A percentile compares a stretch with the other conserved stretches of the same genome.
These are phyloP conservation scores for Schizothecium vesticola DNA, from an alignment of 495 filamentous ascomycete genomes.

Conservation along the genomic window DNA sequence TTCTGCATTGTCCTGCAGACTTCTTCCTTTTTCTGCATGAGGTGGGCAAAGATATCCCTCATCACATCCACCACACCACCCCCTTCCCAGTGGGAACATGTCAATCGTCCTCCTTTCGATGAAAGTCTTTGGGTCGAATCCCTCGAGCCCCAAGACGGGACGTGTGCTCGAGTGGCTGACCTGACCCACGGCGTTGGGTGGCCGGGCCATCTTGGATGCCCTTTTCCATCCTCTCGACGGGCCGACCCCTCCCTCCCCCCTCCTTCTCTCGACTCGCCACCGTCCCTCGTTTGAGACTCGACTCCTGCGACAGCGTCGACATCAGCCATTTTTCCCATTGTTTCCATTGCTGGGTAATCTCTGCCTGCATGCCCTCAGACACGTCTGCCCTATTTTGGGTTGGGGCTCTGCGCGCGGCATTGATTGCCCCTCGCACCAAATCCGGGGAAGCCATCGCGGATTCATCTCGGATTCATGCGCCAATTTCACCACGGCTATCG, in stretches of 20 bases:
- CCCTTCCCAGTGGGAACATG: background rate
- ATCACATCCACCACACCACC: background rate
- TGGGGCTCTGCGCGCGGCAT: background rate
- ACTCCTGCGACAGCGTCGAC: background rate
- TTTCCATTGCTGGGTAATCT: background rate
- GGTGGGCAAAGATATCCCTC: background rate
- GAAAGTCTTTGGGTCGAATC: background rate
- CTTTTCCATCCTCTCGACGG: background rate
- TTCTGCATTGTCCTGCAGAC: background rate
- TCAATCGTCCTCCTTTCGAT: no score
- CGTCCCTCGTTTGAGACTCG: background rate
- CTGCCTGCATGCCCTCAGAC: background rate
- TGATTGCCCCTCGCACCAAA: background rate
- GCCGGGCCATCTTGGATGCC: background rate
- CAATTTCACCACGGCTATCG: background rate
- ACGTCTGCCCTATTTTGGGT: background rate
- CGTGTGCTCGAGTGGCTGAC: background rate
- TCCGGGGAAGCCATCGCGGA: background rate
- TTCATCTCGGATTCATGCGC: background rate
- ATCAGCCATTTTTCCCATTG: background rate
- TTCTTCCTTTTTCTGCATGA: background rate
- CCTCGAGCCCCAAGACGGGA: background rate
- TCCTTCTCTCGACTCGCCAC: background rate
- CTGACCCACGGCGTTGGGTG: background rate
- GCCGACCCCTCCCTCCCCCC: background rate